phyloP scores from a whole-genome alignment of 768 basidiomycete species.

The Tulasnella sp. region DNA sequence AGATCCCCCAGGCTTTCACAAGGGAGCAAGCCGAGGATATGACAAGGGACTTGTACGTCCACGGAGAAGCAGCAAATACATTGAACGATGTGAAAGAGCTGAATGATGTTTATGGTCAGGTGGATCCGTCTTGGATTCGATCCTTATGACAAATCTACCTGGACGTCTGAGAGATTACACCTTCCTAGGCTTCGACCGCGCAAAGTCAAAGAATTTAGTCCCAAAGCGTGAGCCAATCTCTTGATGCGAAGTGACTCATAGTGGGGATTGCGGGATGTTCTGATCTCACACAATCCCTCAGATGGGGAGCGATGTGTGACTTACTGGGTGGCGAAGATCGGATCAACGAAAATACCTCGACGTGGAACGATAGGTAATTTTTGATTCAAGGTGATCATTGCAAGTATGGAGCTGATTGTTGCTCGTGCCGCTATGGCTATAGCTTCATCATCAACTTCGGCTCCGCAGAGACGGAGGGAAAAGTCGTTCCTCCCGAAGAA shows the following conservation, averaged over 20 bases:
- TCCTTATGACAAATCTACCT: constrained; percentile 43
- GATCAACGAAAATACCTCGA: constrained; percentile 36
- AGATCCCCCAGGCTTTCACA: constrained; percentile 42
- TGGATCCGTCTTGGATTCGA: constrained; percentile 24
- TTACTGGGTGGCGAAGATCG: constrained; percentile 49
- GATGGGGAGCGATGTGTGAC: constrained; percentile 50
- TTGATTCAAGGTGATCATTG: neutral
- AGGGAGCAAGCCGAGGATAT: constrained; percentile 39
- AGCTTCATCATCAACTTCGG: constrained; percentile 56
- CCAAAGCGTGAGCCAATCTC: constrained; percentile 31
- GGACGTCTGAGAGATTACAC: constrained; percentile 38
- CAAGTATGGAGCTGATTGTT: neutral
- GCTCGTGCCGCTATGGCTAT: neutral
- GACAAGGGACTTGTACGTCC: constrained; percentile 40
- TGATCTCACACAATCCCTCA: constrained; percentile 23
- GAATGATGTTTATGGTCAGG: neutral
- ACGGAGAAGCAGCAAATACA: constrained; percentile 13
- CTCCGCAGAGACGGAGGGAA: constrained; percentile 32
- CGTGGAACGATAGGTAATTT: constrained; percentile 35
- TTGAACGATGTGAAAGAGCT: neutral
- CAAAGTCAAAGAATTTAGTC: constrained; percentile 38
- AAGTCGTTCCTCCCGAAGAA: constrained; percentile 37
- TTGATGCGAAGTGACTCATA: neutral
- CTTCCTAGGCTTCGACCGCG: constrained; percentile 43
- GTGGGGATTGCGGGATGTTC: neutral